phyloP scores from a whole-genome alignment of 805 yeast genomes.

The Ogataea neopini region DNA sequence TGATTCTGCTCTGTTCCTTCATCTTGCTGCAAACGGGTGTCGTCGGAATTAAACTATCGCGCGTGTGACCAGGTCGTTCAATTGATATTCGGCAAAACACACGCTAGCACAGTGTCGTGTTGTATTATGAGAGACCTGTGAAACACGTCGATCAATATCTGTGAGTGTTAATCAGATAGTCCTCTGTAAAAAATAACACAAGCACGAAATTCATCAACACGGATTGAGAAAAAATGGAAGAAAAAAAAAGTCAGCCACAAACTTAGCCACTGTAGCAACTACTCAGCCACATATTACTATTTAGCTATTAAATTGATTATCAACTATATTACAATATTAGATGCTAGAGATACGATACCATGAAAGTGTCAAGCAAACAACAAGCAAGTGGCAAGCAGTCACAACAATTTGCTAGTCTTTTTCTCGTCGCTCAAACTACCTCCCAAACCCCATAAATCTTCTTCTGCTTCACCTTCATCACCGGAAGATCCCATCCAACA shows the following conservation, averaged over 20 bases:
- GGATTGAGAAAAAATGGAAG: background rate
- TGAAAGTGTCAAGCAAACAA: background rate
- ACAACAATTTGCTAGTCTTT: background rate
- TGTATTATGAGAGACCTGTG: background rate
- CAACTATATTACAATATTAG: no score
- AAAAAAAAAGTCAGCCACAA: slow-evolving; percentile 4
- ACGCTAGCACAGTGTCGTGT: background rate
- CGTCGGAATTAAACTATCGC: no score
- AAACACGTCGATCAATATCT: background rate
- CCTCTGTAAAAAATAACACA: background rate
- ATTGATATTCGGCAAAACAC: background rate
- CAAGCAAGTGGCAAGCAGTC: background rate
- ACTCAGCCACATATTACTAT: no score
- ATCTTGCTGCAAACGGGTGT: background rate
- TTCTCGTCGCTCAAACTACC: slow-evolving; percentile 13
- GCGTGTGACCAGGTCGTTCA: background rate
- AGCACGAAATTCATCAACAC: background rate
- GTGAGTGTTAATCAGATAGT: background rate
- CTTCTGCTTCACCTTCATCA: slow-evolving; percentile 70
- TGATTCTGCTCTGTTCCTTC: background rate
- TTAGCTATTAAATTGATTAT: no score
- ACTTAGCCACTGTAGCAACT: no score
- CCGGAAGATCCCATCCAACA: slow-evolving; percentile 90
- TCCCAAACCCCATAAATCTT: slow-evolving; percentile 72
- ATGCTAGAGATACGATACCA: no score